Evolutionary conservation across 441 rosid species (phyloP).

Genomic region (Hura crepitans): DNA sequence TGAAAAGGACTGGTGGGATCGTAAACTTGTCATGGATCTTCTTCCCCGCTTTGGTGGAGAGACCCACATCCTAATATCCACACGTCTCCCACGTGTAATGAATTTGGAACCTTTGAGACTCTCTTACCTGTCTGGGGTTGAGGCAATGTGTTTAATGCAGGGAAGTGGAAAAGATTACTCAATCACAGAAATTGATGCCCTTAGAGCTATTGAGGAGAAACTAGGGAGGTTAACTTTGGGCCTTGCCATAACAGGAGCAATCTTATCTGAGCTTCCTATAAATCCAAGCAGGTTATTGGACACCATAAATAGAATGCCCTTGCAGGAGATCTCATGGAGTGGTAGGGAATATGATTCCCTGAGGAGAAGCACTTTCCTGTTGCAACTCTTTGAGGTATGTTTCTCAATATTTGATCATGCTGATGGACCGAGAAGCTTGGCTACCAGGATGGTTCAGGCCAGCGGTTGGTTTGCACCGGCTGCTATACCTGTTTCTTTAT

Average conservation of each 20-base stretch:
- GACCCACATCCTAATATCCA: slow-evolving; percentile 80
- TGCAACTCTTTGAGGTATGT: slow-evolving; percentile 88
- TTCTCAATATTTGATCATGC: slow-evolving; percentile 93
- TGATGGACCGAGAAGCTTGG: slow-evolving; percentile 78
- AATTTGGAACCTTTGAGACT: slow-evolving; percentile 81
- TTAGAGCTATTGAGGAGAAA: slow-evolving; percentile 75
- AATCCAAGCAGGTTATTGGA: slow-evolving; percentile 81
- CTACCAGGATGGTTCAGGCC: slow-evolving; percentile 78
- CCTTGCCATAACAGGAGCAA: slow-evolving; percentile 74
- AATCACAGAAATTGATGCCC: slow-evolving; percentile 58
- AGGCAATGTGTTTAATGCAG: slow-evolving; percentile 83
- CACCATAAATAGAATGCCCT: slow-evolving; percentile 77
- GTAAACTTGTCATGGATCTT: slow-evolving; percentile 83
- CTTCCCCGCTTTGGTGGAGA: slow-evolving; percentile 93
- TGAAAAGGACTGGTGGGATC: slow-evolving; percentile 98
- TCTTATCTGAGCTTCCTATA: slow-evolving; percentile 81
- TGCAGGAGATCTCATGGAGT: slow-evolving; percentile 53
- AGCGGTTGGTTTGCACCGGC: slow-evolving; percentile 93
- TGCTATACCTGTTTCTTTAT: slow-evolving; percentile 60
- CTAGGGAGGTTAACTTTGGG: slow-evolving; percentile 72
- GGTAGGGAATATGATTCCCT: slow-evolving; percentile 44
- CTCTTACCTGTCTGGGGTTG: slow-evolving; percentile 74
- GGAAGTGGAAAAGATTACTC: slow-evolving; percentile 59
- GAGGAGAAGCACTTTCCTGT: slow-evolving; percentile 52
- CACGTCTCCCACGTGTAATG: slow-evolving; percentile 63